A percentile compares a stretch with the other conserved stretches of the same genome.
Conservation (phyloP, 2,329 filamentous ascomycete species). For the Penicillium sp. region DNA sequence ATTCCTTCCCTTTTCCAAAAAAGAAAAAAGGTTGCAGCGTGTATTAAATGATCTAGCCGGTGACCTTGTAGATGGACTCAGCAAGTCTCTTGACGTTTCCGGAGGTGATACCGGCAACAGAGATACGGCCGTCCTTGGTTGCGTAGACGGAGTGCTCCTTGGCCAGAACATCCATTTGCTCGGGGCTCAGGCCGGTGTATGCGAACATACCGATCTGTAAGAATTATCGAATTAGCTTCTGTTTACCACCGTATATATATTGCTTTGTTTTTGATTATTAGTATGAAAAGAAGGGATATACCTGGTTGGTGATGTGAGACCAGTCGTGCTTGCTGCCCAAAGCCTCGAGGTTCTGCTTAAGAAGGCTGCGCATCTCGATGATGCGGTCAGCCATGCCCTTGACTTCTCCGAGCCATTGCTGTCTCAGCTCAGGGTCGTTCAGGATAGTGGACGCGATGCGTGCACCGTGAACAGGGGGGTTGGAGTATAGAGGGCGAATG, state of each 20-base stretch:
- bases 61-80: slow-evolving; percentile 50
- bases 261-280: not conserved
- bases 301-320: slow-evolving; percentile 94
- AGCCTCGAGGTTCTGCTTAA: slow-evolving; percentile 92
- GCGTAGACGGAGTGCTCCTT: slow-evolving; percentile 98
- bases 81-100: slow-evolving; percentile 49
- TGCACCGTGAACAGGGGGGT: slow-evolving; percentile 94
- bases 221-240: not conserved
- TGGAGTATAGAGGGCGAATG: slow-evolving; percentile 94
- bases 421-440: slow-evolving; percentile 76
- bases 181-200: slow-evolving; percentile 85
- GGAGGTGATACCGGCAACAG: slow-evolving; percentile 47
- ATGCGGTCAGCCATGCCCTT: slow-evolving; percentile 99
- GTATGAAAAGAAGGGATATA: slow-evolving; percentile 20
- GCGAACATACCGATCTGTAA: slow-evolving; percentile 94
- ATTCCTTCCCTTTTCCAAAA: not conserved
- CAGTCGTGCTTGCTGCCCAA: slow-evolving; percentile 96
- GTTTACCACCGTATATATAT: not conserved
- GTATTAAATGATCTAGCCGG: slow-evolving; percentile 33
- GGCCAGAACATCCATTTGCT: slow-evolving; percentile 87
- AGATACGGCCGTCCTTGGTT: slow-evolving; percentile 66
- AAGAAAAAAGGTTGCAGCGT: not conserved
- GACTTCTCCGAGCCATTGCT: slow-evolving; percentile 94
- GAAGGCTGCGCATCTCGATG: slow-evolving; percentile 92
- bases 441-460: slow-evolving; percentile 91